phyloP scores from a whole-genome alignment of 2,329 filamentous ascomycete species.

The Talaromyces sp. region DNA sequence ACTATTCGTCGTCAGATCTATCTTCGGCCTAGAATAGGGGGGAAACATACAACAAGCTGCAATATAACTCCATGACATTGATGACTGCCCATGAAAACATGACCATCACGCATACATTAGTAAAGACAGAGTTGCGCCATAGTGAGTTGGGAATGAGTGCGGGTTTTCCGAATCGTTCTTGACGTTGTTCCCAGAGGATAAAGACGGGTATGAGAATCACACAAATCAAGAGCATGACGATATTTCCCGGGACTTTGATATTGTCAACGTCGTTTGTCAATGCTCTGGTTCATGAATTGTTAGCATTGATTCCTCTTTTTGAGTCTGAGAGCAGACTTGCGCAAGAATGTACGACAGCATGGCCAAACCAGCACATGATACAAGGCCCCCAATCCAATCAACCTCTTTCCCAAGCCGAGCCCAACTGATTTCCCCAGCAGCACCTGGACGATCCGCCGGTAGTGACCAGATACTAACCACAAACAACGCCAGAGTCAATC shows the following conservation, averaged over 20 bases:
- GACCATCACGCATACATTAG: constrained; percentile 33
- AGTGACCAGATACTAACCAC: constrained; percentile 16
- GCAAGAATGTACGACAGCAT: constrained; percentile 50
- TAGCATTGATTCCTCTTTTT: too few species aligned
- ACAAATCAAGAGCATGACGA: constrained; percentile 32
- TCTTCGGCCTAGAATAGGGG: neutral
- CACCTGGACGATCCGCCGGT: constrained; percentile 2
- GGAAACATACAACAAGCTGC: constrained; percentile 26
- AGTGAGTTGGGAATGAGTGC: constrained; percentile 38
- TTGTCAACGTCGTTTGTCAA: constrained; percentile 16
- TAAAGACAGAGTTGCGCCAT: constrained; percentile 35
- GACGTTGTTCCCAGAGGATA: constrained; percentile 27
- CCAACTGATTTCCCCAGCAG: neutral
- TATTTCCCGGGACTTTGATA: constrained; percentile 23
- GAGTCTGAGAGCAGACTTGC: too few species aligned
- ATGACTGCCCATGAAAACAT: constrained; percentile 35
- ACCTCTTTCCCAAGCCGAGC: constrained; percentile 33
- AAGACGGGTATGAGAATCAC: constrained; percentile 31
- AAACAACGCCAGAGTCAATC: constrained; percentile 19
- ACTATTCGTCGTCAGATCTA: constrained; percentile 8
- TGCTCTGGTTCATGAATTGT: constrained; percentile 1
- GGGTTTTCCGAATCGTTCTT: constrained; percentile 27
- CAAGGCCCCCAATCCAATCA: constrained; percentile 50
- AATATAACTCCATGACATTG: constrained; percentile 29
- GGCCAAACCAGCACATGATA: constrained; percentile 46